Conservation (phyloP, 2,329 filamentous ascomycete species). For the Ophiostoma angusticollis region DNA sequence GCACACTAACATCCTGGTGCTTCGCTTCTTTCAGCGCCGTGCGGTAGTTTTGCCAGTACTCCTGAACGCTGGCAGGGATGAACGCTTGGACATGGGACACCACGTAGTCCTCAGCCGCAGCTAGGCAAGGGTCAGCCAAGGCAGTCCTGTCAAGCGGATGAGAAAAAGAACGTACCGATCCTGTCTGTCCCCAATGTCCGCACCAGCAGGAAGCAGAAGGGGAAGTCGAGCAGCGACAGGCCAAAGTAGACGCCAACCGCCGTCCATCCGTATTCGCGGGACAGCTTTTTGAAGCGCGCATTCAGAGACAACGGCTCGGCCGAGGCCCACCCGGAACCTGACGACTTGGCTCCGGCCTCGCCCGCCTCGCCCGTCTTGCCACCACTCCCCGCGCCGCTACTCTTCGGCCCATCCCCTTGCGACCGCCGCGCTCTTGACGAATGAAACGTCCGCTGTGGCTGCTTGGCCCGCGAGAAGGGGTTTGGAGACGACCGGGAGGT, state of each 20-base stretch:
- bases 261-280: conserved; percentile 86
- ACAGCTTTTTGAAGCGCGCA: conserved; percentile 67
- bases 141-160: not conserved
- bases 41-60: conserved; percentile 38
- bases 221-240: conserved; percentile 79
- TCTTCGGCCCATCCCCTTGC: conserved; percentile 11
- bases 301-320: conserved; percentile 41
- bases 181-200: conserved; percentile 69
- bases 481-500: not conserved
- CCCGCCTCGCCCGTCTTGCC: too few species aligned
- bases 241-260: conserved; percentile 82
- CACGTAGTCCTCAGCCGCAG: conserved; percentile 52
- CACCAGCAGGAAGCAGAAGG: conserved; percentile 87
- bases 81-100: conserved; percentile 44
- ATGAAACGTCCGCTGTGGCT: conserved; percentile 18
- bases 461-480: not conserved
- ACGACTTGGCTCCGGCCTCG: not conserved
- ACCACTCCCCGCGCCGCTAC: not conserved
- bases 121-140: conserved; percentile 21
- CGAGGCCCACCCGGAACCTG: not conserved
- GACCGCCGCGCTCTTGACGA: conserved; percentile 17
- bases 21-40: conserved; percentile 34
- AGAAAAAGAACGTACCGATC: conserved; percentile 49
- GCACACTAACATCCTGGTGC: conserved; percentile 30
- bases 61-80: conserved; percentile 47